Base-by-base conservation (phyloP, 1,284 basidiomycete genomes). In the Bjerkandera adusta region DNA sequence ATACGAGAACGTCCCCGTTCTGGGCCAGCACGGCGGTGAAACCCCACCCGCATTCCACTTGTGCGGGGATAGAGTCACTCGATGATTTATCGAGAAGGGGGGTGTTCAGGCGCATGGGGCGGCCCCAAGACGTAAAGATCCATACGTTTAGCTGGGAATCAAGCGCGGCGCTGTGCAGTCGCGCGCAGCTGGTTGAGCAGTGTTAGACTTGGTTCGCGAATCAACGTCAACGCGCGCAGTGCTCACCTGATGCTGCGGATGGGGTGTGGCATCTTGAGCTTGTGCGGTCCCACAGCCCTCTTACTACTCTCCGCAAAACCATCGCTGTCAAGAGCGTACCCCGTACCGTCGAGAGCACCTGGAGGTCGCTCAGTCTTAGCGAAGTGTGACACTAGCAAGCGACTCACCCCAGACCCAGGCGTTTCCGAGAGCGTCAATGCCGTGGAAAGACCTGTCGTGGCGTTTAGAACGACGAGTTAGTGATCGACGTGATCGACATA, bases 1-100 rank as follows among this genome's bases (percentile, higher is more conserved):
- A 92, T 5, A 87, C 78, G 53, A 84, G 76, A 26, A 91, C 79
- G 27, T 81, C 74, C 1, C 90, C 89, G 4, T 75, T 71, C 43
- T 76, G 71, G 2, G 84, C 85, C 50, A 95, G 77, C 26, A 81
- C 71, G 2, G 83, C 76, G 5, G 83, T 85, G 63, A 85, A 86
- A 4, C 59, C 54, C 92, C 90, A 93, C n/a, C 92, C 92, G 49
- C 85, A 85, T 60, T 84, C 85, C 24, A 91, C 72, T 62, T 92
- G 90, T 1, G 77, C 59, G 5, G 83, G 78, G 7, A 68, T 75
- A 21, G 73, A 74, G 43, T 75, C 71, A 0, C 70, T 65, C 1
- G 68, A 60, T 1, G 63, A 57, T 36, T 72, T 71, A 36, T 71
- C 68, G 41, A 87, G 58, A 12, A 75, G 61, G 1, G 71, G 62